Evolutionary conservation across 805 yeast species (phyloP), one percentile per base, ranked within the genome.

Genomic region (Naumovozyma baii): DNA sequence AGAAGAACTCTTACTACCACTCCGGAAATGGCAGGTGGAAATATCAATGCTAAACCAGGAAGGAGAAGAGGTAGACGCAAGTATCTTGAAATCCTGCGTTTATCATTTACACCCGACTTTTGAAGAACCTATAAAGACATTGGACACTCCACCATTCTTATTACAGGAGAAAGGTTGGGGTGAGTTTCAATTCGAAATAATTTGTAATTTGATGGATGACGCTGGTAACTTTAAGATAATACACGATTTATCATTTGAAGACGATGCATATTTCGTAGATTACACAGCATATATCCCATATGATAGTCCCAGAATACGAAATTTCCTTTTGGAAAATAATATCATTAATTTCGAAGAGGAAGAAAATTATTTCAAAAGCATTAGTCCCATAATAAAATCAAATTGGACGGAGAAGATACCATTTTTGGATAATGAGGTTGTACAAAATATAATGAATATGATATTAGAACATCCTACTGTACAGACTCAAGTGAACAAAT

Each of bases 91-190:
- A 57, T 79, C 78, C 57, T 95, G 86, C 38, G 83, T 92, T 4
- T 92, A 86, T 62, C 74, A 83, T 46, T 72, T 92, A 44, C 98
- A 90, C 67, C 96, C 96, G 33, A 86, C 96, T 7, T 90, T 90
- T 63, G 75, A 73, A 39, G 81, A 84, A 57, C 96, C 96, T 2
- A 75, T 73, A 39, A 73, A 95, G 57, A 67, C 78, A 16, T 51
- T 83, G 53, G 81, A 78, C 54, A 73, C 75, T 55, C 74, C 84
- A 4, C 97, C 97, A 7, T 90, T 87, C 66, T 70, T 64, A 50
- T 74, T 90, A 39, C 82, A 78, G 53, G 97, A 90, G 62, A 76
- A 81, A 62, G 98, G 97, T 35, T 90, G 97, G 97, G 98, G 97
- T 55, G 96, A 88, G 54, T 90, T 90, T 55, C 95, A 84, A 55